Base-by-base conservation (phyloP, 345 rosid species). In the Psidium friedrichsthalianum region DNA sequence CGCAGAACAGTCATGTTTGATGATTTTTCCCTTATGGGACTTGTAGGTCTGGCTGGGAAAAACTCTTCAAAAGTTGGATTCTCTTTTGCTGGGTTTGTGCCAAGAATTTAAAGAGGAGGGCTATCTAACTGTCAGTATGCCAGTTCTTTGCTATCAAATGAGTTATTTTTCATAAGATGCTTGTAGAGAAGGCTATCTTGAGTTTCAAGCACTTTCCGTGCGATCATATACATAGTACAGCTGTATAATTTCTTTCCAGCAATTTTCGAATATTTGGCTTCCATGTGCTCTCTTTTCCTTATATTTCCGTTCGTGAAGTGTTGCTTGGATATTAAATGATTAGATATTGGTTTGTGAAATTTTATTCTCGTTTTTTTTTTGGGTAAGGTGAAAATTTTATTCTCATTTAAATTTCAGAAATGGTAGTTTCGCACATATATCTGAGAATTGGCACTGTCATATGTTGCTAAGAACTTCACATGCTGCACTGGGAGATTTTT, bases 1-100 rank as follows among this genome's bases (percentile, higher is more conserved):
- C 12, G 82, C 36, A 32, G 51, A 55, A 58, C 57, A 76, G 56
- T 86, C 86, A 74, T 86, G 53, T 6, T 58, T 22, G 59, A 56
- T 47, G 55, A 56, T 85, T 42, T 57, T 54, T 54, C 40, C 54
- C 36, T 44, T 25, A 55, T 85, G 86, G 81, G 82, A 47, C 51
- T 85, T 89, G 58, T 91, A 98, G 99, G 97, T 93, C 92, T 98
- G 99, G 99, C 87, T 98, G 91, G 99, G 96, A 88, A 94, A 93
- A 90, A 95, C 99, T 87, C 99, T 98, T 89, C 98, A 94, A 85
- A 96, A 92, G 93, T 90, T 98, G 90, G 99, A 98, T 89, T 93
- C 99, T 21, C 97, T 98, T 83, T 89, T 98, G 88, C 85, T 98
- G 90, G 99, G 96, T 78, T 97, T 98, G 44, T 98, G 99, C 91